Conservation (phyloP, 306 rosid species). For the Dalbergia oliveri region DNA sequence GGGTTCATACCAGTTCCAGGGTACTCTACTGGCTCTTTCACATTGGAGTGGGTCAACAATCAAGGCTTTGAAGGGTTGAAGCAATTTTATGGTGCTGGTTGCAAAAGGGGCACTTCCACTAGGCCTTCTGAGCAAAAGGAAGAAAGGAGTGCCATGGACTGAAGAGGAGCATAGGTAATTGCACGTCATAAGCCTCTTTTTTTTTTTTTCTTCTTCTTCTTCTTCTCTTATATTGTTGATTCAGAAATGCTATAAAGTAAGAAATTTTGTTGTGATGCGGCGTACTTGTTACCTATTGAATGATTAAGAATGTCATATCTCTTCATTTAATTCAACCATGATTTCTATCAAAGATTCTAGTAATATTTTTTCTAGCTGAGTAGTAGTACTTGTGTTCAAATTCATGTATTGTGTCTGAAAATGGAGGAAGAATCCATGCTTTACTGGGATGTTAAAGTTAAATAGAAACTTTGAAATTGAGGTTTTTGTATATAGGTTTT, state of each 20-base stretch:
- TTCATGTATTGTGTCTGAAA: background rate
- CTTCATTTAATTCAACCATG: too few relatives aligned
- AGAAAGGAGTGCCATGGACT: conserved; percentile 90
- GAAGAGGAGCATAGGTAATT: conserved; percentile 88
- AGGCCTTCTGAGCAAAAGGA: conserved; percentile 79
- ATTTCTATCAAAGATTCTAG: too few relatives aligned
- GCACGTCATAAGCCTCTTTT: background rate
- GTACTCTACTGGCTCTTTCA: conserved; percentile 59
- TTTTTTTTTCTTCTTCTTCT: too few relatives aligned
- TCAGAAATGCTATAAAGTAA: background rate
- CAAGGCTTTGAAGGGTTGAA: conserved; percentile 68
- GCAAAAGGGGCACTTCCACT: conserved; percentile 59
- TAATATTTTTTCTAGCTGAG: too few relatives aligned
- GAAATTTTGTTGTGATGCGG: too few relatives aligned
- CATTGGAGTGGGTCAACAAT: conserved; percentile 65
- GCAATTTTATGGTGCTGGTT: conserved; percentile 56
- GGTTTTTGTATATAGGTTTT: conserved; percentile 8
- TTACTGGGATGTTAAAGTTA: background rate
- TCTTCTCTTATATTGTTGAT: background rate
- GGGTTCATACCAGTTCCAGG: conserved; percentile 75
- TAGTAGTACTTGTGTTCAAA: too few relatives aligned
- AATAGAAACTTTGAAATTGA: background rate
- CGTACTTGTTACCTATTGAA: too few relatives aligned
- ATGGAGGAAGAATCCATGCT: conserved; percentile 16
- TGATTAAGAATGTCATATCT: too few relatives aligned